Conservation (phyloP, 306 rosid species). For the Lathyrus oleraceus region DNA sequence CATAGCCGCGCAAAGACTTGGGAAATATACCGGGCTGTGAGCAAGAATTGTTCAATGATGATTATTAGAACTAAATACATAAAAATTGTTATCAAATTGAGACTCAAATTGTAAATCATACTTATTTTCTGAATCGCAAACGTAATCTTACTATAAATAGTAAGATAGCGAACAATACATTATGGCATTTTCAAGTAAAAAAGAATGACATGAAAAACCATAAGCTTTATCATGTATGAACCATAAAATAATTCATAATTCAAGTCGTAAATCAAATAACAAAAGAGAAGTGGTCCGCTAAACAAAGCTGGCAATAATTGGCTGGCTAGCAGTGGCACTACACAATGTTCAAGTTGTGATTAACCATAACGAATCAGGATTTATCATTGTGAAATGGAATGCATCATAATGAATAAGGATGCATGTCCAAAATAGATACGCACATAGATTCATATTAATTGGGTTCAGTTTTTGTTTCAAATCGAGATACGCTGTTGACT, state of each 20-base stretch:
- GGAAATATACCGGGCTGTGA: slow-evolving; percentile 91
- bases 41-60: slow-evolving; percentile 35
- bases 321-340: not conserved
- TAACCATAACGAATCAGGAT: not conserved
- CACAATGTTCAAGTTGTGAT: not conserved
- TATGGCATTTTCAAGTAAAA: not conserved
- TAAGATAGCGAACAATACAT: not conserved
- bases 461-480: not conserved
- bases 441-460: not conserved
- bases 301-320: not conserved
- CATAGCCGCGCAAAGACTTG: slow-evolving; percentile 86
- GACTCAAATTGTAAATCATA: not conserved
- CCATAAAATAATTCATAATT: not conserved
- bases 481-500: not conserved
- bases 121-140: not conserved
- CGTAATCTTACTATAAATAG: not conserved
- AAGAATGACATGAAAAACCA: not conserved
- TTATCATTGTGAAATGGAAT: not conserved
- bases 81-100: slow-evolving; percentile 2
- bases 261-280: not conserved
- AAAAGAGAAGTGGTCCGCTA: not conserved
- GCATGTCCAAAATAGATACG: not conserved
- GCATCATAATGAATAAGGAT: not conserved
- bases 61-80: slow-evolving; percentile 19
- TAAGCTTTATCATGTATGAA: not conserved